phyloP scores from a whole-genome alignment of 129 eudicot genomes.

The Lactuca sativa region DNA sequence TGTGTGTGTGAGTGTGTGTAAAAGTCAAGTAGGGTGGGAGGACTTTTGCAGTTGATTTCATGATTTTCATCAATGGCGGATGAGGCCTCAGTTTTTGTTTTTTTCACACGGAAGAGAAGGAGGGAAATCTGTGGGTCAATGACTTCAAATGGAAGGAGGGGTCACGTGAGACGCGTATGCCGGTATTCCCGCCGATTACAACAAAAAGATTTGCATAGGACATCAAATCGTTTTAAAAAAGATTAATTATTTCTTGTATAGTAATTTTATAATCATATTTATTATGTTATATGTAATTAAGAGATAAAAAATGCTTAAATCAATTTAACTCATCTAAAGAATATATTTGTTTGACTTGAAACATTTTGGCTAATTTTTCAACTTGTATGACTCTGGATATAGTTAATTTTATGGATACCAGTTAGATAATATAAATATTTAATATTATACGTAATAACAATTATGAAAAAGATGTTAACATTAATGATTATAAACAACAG shows the following conservation, averaged over 20 bases:
- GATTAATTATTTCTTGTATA: no score
- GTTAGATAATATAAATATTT: not conserved
- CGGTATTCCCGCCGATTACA: conserved; percentile 25
- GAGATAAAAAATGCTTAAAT: no score
- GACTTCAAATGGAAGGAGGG: conserved; percentile 39
- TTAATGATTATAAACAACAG: no score
- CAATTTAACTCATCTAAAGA: not conserved
- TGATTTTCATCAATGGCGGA: conserved; percentile 2
- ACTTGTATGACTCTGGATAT: not conserved
- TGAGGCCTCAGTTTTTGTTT: conserved; percentile 17
- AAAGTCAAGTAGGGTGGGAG: not conserved
- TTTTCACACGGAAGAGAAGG: conserved; percentile 37
- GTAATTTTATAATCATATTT: no score
- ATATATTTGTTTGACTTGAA: no score
- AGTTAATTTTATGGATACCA: not conserved
- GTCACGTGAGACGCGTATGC: conserved; percentile 41
- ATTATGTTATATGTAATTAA: not conserved
- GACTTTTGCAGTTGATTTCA: not conserved
- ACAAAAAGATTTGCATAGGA: not conserved
- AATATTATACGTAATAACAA: no score
- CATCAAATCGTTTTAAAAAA: no score
- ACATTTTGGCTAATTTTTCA: not conserved
- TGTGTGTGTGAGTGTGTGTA: conserved; percentile 3
- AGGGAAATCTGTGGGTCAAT: conserved; percentile 29
- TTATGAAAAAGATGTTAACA: no score